phyloP scores from a whole-genome alignment of 2,329 filamentous ascomycete genomes.

The Incumbomyces delicatus region DNA sequence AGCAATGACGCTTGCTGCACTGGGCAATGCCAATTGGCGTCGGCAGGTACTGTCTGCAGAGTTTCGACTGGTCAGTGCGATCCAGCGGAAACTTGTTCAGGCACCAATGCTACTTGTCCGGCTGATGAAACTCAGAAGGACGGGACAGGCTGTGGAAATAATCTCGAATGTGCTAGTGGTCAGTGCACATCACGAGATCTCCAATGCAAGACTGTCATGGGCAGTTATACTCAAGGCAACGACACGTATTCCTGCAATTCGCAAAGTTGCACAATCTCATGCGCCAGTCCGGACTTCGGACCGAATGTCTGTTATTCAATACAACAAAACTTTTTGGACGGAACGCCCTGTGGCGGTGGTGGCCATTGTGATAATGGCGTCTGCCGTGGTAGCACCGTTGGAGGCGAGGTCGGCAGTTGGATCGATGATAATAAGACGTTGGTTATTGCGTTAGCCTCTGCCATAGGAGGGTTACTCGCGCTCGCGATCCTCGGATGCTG shows the following conservation, averaged over 20 bases:
- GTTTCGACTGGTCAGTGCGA: conserved; percentile 72
- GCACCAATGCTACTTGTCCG: conserved; percentile 63
- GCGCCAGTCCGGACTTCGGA: conserved; percentile 60
- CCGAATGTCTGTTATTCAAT: conserved; percentile 59
- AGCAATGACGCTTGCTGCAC: conserved; percentile 40
- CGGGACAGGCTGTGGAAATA: conserved; percentile 60
- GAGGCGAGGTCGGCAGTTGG: conserved; percentile 64
- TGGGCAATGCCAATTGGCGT: conserved; percentile 32
- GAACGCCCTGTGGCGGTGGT: conserved; percentile 71
- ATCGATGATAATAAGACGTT: conserved; percentile 66
- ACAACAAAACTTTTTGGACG: conserved; percentile 88
- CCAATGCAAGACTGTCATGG: conserved; percentile 81
- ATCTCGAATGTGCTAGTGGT: conserved; percentile 73
- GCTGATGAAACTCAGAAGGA: conserved; percentile 59
- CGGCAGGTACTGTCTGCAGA: conserved; percentile 66
- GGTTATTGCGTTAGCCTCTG: conserved; percentile 67
- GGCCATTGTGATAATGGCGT: conserved; percentile 69
- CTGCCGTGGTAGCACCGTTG: conserved; percentile 62
- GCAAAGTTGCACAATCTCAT: conserved; percentile 65
- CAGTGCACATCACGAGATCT: conserved; percentile 88
- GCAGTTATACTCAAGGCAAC: conserved; percentile 60
- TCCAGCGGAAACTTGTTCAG: conserved; percentile 72
- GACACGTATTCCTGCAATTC: conserved; percentile 70
- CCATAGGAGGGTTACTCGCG: conserved; percentile 63
- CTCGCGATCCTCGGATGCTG: conserved; percentile 61